These are phyloP conservation scores for Allodekkera sacchari DNA, from an alignment of 805 yeast species.

Conservation along the genomic window DNA sequence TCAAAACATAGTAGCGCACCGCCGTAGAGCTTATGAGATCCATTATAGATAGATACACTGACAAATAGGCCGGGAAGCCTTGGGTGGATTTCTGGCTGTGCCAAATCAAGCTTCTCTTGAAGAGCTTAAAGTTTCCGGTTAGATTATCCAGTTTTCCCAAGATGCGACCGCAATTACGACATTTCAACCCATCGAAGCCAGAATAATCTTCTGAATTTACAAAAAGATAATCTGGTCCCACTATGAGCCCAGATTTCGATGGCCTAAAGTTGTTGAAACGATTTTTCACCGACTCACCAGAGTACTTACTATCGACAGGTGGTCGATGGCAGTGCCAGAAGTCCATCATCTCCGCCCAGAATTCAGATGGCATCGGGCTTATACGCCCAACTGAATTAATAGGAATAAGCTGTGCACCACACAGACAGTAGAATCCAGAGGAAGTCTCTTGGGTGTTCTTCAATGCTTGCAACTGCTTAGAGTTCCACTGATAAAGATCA, in stretches of 20 bases:
- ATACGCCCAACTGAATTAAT: conserved; percentile 28
- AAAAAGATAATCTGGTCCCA: conserved; percentile 52
- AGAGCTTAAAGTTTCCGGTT: conserved; percentile 28
- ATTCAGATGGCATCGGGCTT: conserved; percentile 77
- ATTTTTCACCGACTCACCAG: conserved; percentile 9
- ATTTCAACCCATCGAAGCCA: conserved; percentile 15
- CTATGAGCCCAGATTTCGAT: conserved; percentile 29
- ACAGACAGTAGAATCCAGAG: no score
- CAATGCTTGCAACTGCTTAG: no score
- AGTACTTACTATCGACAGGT: conserved; percentile 7
- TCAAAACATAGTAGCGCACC: conserved; percentile 26
- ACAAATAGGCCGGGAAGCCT: conserved; percentile 28
- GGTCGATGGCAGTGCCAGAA: conserved; percentile 97
- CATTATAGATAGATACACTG: conserved; percentile 29
- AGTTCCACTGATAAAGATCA: conserved; percentile 20
- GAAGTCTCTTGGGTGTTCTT: no score
- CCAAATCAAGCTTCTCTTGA: conserved; percentile 50
- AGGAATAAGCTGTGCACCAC: no score
- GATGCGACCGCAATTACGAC: conserved; percentile 28
- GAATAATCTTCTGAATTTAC: conserved; percentile 22
- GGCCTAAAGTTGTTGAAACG: conserved; percentile 41
- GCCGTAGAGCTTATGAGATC: conserved; percentile 38
- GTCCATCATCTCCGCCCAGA: conserved; percentile 94
- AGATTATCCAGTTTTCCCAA: conserved; percentile 34
- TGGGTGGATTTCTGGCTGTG: conserved; percentile 14